Evolutionary conservation across 345 rosid genomes (phyloP).

Genomic region (Geranium brycei): DNA sequence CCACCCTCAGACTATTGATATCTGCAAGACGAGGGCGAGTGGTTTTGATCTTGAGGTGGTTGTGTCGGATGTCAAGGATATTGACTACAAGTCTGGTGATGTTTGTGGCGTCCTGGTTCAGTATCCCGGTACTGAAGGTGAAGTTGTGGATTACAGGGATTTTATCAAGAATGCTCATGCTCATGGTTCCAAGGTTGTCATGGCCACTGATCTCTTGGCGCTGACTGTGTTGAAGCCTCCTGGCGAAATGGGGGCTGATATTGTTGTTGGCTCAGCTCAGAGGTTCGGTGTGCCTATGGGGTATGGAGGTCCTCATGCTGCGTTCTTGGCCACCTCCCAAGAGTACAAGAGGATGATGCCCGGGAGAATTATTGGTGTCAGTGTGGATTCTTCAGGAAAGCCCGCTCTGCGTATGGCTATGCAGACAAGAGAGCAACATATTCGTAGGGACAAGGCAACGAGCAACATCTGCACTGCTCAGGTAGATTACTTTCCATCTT

Average conservation of each 20-base stretch:
- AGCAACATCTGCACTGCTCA: slow-evolving; percentile 99
- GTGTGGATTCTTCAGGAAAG: slow-evolving; percentile 90
- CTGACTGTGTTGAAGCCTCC: slow-evolving; percentile 93
- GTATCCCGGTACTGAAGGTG: slow-evolving; percentile 95
- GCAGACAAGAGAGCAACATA: slow-evolving; percentile 99
- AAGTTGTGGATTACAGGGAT: slow-evolving; percentile 74
- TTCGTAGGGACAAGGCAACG: slow-evolving; percentile 96
- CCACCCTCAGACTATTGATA: slow-evolving; percentile 90
- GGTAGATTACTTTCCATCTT: slow-evolving; percentile 31
- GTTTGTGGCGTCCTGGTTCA: slow-evolving; percentile 96
- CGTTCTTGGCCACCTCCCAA: slow-evolving; percentile 90
- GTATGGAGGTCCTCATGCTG: slow-evolving; percentile 98
- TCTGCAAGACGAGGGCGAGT: slow-evolving; percentile 80
- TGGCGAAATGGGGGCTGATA: slow-evolving; percentile 87
- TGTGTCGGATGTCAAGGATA: slow-evolving; percentile 59
- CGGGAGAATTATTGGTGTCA: slow-evolving; percentile 84
- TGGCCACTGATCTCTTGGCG: slow-evolving; percentile 89
- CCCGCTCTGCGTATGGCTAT: slow-evolving; percentile 94
- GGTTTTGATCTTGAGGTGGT: slow-evolving; percentile 77
- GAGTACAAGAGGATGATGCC: slow-evolving; percentile 99
- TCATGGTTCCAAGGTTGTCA: slow-evolving; percentile 87
- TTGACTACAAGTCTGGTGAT: slow-evolving; percentile 65
- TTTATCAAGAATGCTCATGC: slow-evolving; percentile 85
- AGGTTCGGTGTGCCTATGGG: slow-evolving; percentile 99
- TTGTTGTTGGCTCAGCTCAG: slow-evolving; percentile 91